Base-by-base conservation (phyloP, 345 rosid genomes). In the Gossypium mustelinum region DNA sequence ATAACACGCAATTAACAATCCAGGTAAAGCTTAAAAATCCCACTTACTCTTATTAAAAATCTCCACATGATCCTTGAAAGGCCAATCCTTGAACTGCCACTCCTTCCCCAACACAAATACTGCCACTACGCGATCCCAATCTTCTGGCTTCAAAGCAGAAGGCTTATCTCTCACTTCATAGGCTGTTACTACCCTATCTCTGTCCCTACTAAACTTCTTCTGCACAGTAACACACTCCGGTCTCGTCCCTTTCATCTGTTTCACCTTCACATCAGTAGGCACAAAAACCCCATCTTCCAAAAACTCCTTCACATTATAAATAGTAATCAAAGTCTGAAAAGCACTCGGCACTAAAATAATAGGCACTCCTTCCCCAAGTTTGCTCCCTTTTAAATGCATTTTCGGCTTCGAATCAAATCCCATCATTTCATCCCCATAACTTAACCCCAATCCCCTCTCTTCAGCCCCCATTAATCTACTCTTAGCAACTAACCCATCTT, bases 11-110 rank as follows among this genome's bases (percentile, higher is more conserved):
- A 52, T 13, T 17, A 10, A 64, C 80, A 70, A 29, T 52, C 27
- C 61, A n/a, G 61, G 27, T 52, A 70, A 52, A 29, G 60, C 27
- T 60, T 12, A 75, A 18, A 18, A 39, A 50, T 20, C 71, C 20
- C 47, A 70, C 97, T 83, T 81, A 95, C 98, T 91, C 88, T 82
- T 91, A 73, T 89, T 95, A 77, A 95, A 95, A 34, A 93, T 91
- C 88, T 93, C 97, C 24, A 93, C 94, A 67, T 91, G 97, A 72
- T 91, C 99, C 89, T 91, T 93, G 72, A 86, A 95, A 68, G 99
- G 99, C 98, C 98, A 95, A 45, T 93, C 99, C 82, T 93, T 95
- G 81, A 95, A 95, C 85, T 95, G 99, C 99, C 99, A 93, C 79
- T 95, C 97, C 73, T 95, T 95, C 5, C 99, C 99, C 86, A 93